Base-by-base conservation (phyloP, 2,329 filamentous ascomycete genomes). In the Aspergillus vadensis region DNA sequence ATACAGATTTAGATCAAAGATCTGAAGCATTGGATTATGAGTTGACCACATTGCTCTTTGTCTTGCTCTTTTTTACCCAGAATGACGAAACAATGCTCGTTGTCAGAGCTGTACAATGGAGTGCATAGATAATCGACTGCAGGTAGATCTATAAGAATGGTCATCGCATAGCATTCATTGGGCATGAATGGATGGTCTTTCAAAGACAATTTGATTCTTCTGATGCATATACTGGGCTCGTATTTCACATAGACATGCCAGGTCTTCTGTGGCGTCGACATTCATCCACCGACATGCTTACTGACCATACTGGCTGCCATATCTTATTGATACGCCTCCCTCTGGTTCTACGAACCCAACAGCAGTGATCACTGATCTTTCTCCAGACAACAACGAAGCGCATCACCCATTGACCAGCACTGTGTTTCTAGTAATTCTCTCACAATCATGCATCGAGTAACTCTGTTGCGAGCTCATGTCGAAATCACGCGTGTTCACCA, bases 1-100 rank as follows among this genome's bases (percentile, higher is more conserved):
- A 36, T 38, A 58, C 43, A 38, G 48, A 30, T 30, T 21, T 58
- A 52, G 47, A 52, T 44, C 41, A 44, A 44, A 44, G 19, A 44
- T 44, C 41, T 44, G 17, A 23, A 23, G 21, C 41, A 5, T 44
- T 21, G 41, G 17, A 15, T 21, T 12, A 12, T 21, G 41, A 21
- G 15, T 44, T 12, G 9, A 44, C n/a, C 8, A 43, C 17, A 14
- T 21, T 12, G 41, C 21, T 44, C 41, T 44, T 44, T 44, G 41
- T 44, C 9, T 21, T 44, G n/a, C 21, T 21, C 19, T 21, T 15
- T 19, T 44, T 44, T 14, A 21, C 21, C n/a, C n/a, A 12, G 9
- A 1, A 19, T n/a, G 8, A 8, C 5, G 17, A 15, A n/a, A 43
- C 41, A 44, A 44, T 23, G 10, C 3, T 19, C 2, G 10, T 44